Evolutionary conservation across 202 grass and related monocot genomes (phyloP).

Genomic region (Carex arenaria): DNA sequence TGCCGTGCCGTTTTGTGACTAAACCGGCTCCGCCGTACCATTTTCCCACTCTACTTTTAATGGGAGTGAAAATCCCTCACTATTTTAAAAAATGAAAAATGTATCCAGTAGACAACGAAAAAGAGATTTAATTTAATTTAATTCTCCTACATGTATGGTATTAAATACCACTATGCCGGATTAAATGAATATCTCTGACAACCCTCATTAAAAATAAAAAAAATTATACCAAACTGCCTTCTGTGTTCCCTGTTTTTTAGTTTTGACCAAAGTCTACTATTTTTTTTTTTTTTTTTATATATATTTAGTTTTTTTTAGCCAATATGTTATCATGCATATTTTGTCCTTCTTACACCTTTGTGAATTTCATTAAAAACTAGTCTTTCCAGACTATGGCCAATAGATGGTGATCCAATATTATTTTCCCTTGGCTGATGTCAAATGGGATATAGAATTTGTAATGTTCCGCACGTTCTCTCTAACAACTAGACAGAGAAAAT

Average conservation of each 20-base stretch:
- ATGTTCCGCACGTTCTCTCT: slow-evolving; percentile 3
- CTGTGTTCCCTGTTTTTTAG: not conserved
- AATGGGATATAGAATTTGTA: not conserved
- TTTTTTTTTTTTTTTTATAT: too few species aligned
- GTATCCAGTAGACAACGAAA: not conserved
- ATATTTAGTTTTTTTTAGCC: not conserved
- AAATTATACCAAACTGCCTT: not conserved
- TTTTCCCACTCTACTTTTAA: too few species aligned
- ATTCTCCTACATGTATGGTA: not conserved
- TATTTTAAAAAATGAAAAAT: too few species aligned
- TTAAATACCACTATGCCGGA: not conserved
- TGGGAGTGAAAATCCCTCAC: too few species aligned
- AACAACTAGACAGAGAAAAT: not conserved
- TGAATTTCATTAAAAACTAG: not conserved
- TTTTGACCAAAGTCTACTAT: not conserved
- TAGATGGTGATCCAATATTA: not conserved
- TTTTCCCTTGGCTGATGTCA: not conserved
- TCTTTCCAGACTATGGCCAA: not conserved
- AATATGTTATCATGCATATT: not conserved
- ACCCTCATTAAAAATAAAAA: not conserved
- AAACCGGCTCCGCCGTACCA: too few species aligned
- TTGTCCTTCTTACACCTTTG: not conserved
- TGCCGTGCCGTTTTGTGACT: too few species aligned
- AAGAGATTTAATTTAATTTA: too few species aligned
- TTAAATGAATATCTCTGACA: not conserved